These are phyloP conservation scores for Debaryomyces subglobosus DNA, from an alignment of 1,139 yeast genomes.

Conservation along the genomic window DNA sequence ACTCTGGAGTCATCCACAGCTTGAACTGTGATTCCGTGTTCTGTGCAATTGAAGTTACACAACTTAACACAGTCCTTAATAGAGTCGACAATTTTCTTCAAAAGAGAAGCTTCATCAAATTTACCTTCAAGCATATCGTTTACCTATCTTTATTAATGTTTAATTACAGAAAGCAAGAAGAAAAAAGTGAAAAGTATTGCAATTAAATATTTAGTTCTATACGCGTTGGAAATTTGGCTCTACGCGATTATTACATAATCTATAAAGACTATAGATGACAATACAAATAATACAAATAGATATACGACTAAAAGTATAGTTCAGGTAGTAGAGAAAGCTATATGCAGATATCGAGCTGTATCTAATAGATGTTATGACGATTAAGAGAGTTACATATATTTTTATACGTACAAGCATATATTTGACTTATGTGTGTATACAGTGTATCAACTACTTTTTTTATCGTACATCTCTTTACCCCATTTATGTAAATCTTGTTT, in stretches of 20 bases:
- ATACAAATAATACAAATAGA: too few species aligned
- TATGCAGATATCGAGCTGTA: background rate
- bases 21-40: slow-evolving; percentile 92
- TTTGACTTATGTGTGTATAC: background rate
- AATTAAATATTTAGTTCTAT: slow-evolving; percentile 1
- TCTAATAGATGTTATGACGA: background rate
- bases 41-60: slow-evolving; percentile 96
- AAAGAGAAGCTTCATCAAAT: slow-evolving; percentile 87
- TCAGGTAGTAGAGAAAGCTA: background rate
- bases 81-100: slow-evolving; percentile 90
- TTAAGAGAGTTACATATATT: background rate
- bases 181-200: slow-evolving; percentile 3
- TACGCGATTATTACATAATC: slow-evolving; percentile 7
- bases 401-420: background rate
- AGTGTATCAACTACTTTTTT: slow-evolving; percentile 34
- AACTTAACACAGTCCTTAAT: slow-evolving; percentile 91
- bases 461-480: slow-evolving; percentile 86
- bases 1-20: slow-evolving; percentile 98
- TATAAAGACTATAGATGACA: too few species aligned
- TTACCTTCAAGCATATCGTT: slow-evolving; percentile 89
- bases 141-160: slow-evolving; percentile 1
- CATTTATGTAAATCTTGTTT: slow-evolving; percentile 71
- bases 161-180: background rate
- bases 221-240: slow-evolving; percentile 5
- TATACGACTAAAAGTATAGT: background rate